Conservation (phyloP, 768 basidiomycete species). For the Tylopilus intermedius region DNA sequence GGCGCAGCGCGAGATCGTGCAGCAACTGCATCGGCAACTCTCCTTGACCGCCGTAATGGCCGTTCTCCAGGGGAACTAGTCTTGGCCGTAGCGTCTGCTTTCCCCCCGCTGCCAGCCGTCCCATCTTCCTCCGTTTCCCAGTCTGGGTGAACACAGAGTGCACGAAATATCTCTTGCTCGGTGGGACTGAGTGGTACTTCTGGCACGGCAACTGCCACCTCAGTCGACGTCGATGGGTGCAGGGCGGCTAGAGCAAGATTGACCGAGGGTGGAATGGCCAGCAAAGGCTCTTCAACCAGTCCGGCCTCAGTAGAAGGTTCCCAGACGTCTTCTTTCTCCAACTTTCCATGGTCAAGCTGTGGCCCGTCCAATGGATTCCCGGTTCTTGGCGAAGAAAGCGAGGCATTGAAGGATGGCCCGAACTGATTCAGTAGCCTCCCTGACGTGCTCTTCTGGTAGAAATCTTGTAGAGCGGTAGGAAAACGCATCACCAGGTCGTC, state of each 20-base stretch:
- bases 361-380: slow-evolving; percentile 1
- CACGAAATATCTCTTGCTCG: slow-evolving; percentile 67
- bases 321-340: slow-evolving; percentile 17
- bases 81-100: slow-evolving; percentile 1
- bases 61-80: slow-evolving; percentile 5
- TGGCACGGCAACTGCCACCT: slow-evolving; percentile 6
- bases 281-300: slow-evolving; percentile 20
- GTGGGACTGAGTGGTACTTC: slow-evolving; percentile 57
- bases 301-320: slow-evolving; percentile 16
- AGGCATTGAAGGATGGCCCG: slow-evolving; percentile 58
- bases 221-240: slow-evolving; percentile 15
- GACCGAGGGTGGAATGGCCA: slow-evolving; percentile 26
- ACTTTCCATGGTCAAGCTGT: slow-evolving; percentile 2
- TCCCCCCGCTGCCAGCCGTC: slow-evolving; percentile 10
- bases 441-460: slow-evolving; percentile 44
- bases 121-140: slow-evolving; percentile 39
- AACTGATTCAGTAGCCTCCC: slow-evolving; percentile 53
- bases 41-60: slow-evolving; percentile 48
- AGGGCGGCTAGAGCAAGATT: slow-evolving; percentile 29
- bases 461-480: slow-evolving; percentile 56
- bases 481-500: slow-evolving; percentile 60
- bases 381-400: slow-evolving; percentile 16
- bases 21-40: slow-evolving; percentile 57
- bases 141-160: slow-evolving; percentile 56
- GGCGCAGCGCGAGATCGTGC: slow-evolving; percentile 44